Conservation (phyloP, 2,329 filamentous ascomycete genomes). For the Pyrenophora graminea region DNA sequence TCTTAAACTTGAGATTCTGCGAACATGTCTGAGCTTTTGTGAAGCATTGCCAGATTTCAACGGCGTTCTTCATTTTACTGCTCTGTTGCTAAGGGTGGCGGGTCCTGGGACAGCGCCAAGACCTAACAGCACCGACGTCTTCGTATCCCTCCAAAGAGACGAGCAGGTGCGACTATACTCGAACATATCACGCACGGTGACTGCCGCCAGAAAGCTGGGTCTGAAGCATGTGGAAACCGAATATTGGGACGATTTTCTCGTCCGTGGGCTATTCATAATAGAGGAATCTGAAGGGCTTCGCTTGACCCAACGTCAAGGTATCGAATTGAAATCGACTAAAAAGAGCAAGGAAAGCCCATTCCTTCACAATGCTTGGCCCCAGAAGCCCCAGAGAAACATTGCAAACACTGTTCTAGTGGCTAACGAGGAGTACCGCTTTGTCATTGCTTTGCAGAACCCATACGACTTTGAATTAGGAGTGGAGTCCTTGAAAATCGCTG, state of each 20-base stretch:
- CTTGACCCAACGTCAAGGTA: conserved; percentile 40
- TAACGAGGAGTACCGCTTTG: conserved; percentile 76
- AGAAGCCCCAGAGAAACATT: conserved; percentile 60
- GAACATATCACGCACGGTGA: conserved; percentile 83
- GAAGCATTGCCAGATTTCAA: conserved; percentile 91
- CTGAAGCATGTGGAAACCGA: conserved; percentile 72
- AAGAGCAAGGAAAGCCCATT: conserved; percentile 70
- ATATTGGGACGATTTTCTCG: conserved; percentile 96
- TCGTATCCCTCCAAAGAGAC: conserved; percentile 73
- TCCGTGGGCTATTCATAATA: conserved; percentile 75
- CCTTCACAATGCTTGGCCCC: conserved; percentile 91
- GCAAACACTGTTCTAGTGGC: conserved; percentile 75
- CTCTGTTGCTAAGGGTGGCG: conserved; percentile 79
- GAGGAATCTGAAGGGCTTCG: conserved; percentile 36
- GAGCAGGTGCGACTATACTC: conserved; percentile 84
- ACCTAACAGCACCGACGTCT: conserved; percentile 67
- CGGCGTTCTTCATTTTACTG: conserved; percentile 85
- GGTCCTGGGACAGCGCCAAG: conserved; percentile 78
- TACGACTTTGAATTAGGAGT: conserved; percentile 92
- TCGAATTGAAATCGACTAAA: conserved; percentile 36
- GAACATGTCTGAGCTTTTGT: conserved; percentile 89
- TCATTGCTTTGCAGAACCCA: conserved; percentile 86
- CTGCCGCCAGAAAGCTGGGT: conserved; percentile 75
- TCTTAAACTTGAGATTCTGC: conserved; percentile 83
- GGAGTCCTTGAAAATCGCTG: conserved; percentile 76